These are phyloP conservation scores for Boletellus sp. DNA, from an alignment of 768 basidiomycete species.

Conservation along the genomic window DNA sequence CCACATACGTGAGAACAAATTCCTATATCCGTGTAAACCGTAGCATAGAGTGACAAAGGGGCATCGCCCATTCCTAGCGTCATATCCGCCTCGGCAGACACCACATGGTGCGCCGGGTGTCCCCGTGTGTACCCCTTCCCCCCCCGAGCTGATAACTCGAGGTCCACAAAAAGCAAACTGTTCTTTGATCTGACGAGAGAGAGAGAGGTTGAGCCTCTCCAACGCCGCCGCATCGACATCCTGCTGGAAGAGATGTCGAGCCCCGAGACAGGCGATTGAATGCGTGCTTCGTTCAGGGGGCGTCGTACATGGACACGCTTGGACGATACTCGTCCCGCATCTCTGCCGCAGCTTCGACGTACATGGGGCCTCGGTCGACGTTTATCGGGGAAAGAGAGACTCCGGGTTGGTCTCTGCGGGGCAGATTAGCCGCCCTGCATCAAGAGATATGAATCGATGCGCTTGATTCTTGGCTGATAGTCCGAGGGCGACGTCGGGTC, in stretches of 20 bases:
- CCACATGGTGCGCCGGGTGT: too few relatives aligned
- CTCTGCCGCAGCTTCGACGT: too few relatives aligned
- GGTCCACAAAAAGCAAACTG: too few relatives aligned
- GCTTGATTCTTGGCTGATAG: conserved; percentile 53
- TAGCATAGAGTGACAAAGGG: too few relatives aligned
- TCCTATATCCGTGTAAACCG: background rate
- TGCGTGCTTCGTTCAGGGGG: conserved; percentile 30
- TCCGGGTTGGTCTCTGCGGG: conserved; percentile 39
- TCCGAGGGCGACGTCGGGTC: background rate
- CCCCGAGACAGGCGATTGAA: conserved; percentile 26
- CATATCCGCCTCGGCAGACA: too few relatives aligned
- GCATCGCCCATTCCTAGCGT: too few relatives aligned
- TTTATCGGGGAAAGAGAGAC: conserved; percentile 2
- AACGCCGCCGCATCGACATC: conserved; percentile 3
- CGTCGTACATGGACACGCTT: conserved; percentile 52
- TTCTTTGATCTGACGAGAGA: too few relatives aligned
- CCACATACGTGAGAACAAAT: conserved; percentile 16
- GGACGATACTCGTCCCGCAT: conserved; percentile 46
- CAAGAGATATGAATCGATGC: conserved; percentile 54
- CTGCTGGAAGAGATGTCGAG: conserved; percentile 48
- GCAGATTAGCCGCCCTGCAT: conserved; percentile 37
- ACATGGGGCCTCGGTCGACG: too few relatives aligned
- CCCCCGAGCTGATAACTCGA: too few relatives aligned
- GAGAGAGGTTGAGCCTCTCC: background rate
- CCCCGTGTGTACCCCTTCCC: too few relatives aligned